phyloP scores from a whole-genome alignment of 129 eudicot genomes.

The Chrysanthemum makinoi region DNA sequence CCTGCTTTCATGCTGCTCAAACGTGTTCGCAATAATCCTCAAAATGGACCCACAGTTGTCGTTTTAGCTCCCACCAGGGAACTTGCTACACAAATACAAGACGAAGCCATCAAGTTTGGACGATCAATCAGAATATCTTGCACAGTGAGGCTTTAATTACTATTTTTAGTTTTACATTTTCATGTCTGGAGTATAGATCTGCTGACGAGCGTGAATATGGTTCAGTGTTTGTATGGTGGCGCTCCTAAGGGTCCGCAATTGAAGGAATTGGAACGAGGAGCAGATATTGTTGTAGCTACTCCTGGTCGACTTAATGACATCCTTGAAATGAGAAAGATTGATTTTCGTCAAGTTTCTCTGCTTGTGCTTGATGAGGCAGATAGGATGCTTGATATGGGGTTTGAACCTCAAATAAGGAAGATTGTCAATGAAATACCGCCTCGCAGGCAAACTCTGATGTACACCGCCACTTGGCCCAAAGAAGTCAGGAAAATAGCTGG shows the following conservation, averaged over 20 bases:
- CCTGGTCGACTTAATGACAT: constrained; percentile 99
- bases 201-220: constrained; percentile 7
- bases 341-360: constrained; percentile 78
- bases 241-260: constrained; percentile 86
- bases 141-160: constrained; percentile 48
- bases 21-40: constrained; percentile 64
- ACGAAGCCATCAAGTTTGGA: constrained; percentile 91
- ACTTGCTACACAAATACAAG: constrained; percentile 98
- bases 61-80: constrained; percentile 94
- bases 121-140: constrained; percentile 79
- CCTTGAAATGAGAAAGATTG: constrained; percentile 81
- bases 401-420: constrained; percentile 97
- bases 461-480: constrained; percentile 98
- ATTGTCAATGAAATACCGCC: constrained; percentile 93
- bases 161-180: neutral
- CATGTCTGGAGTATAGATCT: neutral
- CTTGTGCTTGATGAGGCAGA: constrained; percentile 97
- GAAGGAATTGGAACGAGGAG: constrained; percentile 81
- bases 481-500: constrained; percentile 90
- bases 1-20: constrained; percentile 88
- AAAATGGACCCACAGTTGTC: constrained; percentile 81
- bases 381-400: constrained; percentile 98
- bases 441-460: constrained; percentile 92
- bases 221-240: constrained; percentile 93
- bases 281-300: constrained; percentile 91